Conservation (phyloP, 306 rosid genomes). For the Nissolia schottii region DNA sequence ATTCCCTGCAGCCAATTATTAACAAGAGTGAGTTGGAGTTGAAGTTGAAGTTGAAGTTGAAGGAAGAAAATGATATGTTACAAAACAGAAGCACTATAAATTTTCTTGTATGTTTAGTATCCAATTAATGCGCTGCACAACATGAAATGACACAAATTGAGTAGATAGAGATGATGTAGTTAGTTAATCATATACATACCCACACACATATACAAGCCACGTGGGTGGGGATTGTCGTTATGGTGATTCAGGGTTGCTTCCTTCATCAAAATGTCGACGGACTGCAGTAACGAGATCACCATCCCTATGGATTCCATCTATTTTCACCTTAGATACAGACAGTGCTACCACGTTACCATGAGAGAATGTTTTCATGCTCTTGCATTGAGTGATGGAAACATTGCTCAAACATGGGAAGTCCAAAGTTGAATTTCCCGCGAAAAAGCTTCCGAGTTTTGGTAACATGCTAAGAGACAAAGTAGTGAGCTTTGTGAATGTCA, state of each 20-base stretch:
- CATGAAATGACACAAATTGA: too few relatives aligned
- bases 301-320: not conserved
- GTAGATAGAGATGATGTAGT: too few relatives aligned
- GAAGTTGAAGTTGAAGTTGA: too few relatives aligned
- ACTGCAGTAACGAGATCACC: not conserved
- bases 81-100: too few relatives aligned
- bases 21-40: too few relatives aligned
- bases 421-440: not conserved
- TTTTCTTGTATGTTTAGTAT: too few relatives aligned
- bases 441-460: constrained; percentile 2
- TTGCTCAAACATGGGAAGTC: not conserved
- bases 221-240: not conserved
- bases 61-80: too few relatives aligned
- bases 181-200: too few relatives aligned
- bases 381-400: not conserved
- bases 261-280: not conserved
- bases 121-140: too few relatives aligned
- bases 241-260: not conserved
- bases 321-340: not conserved
- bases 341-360: not conserved
- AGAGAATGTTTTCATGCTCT: not conserved
- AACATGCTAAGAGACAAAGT: not conserved
- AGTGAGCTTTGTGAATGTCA: not conserved
- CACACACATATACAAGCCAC: not conserved
- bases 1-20: too few relatives aligned